A percentile compares a stretch with the other conserved stretches of the same genome.
Evolutionary conservation across 2,329 filamentous ascomycete species (phyloP).

Genomic region (Cryphonectria japonica): DNA sequence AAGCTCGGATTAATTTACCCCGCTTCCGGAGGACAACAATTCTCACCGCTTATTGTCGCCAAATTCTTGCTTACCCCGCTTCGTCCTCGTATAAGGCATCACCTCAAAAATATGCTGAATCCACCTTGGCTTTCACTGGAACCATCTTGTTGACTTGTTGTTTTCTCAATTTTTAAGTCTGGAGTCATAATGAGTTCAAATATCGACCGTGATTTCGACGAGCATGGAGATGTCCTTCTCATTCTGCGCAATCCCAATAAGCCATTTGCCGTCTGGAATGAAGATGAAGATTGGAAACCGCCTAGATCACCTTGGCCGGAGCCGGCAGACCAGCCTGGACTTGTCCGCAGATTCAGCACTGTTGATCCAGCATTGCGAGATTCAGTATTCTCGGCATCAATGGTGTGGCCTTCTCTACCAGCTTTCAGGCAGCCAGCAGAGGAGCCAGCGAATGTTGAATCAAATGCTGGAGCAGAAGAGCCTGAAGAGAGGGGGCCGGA

Average conservation of each 20-base stretch:
- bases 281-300: neutral
- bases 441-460: neutral
- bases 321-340: neutral
- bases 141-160: no score
- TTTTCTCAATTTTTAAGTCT: no score
- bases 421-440: neutral
- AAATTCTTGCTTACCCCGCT: no score
- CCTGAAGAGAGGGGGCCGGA: neutral
- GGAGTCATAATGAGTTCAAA: no score
- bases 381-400: neutral
- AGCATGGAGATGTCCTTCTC: conserved; percentile 6
- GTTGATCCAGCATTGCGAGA: neutral
- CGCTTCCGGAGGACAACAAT: no score
- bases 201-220: neutral
- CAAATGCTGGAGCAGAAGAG: neutral
- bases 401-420: neutral
- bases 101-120: no score
- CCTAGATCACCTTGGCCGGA: neutral
- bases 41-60: no score
- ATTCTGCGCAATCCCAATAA: conserved; percentile 14
- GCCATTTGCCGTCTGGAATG: conserved; percentile 13
- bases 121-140: no score
- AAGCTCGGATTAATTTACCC: no score
- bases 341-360: neutral
- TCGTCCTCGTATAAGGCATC: no score